phyloP scores from a whole-genome alignment of 768 basidiomycete genomes.

The Trametes cinnabarina region DNA sequence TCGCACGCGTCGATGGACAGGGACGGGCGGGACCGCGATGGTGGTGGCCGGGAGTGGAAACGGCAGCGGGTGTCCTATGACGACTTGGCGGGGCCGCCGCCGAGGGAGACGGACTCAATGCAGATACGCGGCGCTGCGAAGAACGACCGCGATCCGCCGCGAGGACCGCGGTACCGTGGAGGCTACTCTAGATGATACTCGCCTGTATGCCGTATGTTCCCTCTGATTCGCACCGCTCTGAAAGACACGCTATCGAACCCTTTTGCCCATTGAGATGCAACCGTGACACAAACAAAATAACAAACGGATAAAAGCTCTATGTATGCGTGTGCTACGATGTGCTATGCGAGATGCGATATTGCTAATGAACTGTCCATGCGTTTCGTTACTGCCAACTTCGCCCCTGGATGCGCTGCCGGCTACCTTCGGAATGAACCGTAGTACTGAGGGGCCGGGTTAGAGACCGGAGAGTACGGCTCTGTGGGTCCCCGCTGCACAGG shows the following conservation, averaged over 20 bases:
- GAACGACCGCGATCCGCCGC: constrained; percentile 18
- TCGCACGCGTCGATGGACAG: constrained; percentile 1
- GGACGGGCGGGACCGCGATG: not conserved
- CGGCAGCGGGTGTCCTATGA: constrained; percentile 11
- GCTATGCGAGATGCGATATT: too few relatives aligned
- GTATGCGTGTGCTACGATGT: too few relatives aligned
- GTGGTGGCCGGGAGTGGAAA: constrained; percentile 13
- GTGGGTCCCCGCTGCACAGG: not conserved
- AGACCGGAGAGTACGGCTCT: not conserved
- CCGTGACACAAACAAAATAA: too few relatives aligned
- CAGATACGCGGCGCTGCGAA: constrained; percentile 25
- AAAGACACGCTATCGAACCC: too few relatives aligned
- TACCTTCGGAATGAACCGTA: constrained; percentile 3
- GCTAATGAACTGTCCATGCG: too few relatives aligned
- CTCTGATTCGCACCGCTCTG: too few relatives aligned
- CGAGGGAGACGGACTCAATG: constrained; percentile 28
- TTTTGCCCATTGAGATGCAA: too few relatives aligned
- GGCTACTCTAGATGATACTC: constrained; percentile 29
- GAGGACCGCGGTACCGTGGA: constrained; percentile 33
- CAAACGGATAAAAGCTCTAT: too few relatives aligned
- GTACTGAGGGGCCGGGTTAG: not conserved
- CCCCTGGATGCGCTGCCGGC: too few relatives aligned
- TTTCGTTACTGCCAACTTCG: too few relatives aligned
- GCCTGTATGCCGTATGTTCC: not conserved
- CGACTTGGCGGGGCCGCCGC: constrained; percentile 24